These are phyloP conservation scores for Ophidiomyces ophidiicola DNA, from an alignment of 2,329 filamentous ascomycete species.

Conservation along the genomic window DNA sequence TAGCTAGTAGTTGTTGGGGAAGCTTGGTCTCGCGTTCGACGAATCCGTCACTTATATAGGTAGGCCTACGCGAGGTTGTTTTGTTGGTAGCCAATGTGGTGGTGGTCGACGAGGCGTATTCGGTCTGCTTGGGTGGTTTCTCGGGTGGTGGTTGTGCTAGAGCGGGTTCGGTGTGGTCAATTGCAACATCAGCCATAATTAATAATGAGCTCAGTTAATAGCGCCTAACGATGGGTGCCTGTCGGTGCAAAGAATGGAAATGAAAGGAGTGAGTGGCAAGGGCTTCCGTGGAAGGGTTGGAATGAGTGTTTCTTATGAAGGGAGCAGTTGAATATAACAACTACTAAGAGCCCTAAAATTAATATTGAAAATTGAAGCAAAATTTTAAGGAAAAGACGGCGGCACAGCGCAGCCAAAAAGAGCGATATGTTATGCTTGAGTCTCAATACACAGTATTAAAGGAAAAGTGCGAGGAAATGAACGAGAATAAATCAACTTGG, in stretches of 20 bases:
- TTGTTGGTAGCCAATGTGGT: constrained; percentile 1
- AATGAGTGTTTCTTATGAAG: not conserved
- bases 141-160: not conserved
- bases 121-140: not conserved
- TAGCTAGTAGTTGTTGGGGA: constrained; percentile 13
- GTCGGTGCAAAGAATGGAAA: too few species aligned
- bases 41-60: constrained; percentile 12
- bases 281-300: not conserved
- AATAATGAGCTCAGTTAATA: not conserved
- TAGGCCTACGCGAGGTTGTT: constrained; percentile 9
- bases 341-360: not conserved
- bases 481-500: too few species aligned
- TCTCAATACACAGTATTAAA: not conserved
- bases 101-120: constrained; percentile 5
- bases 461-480: not conserved
- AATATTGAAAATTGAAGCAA: not conserved
- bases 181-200: constrained; percentile 9
- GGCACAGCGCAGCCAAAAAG: too few species aligned
- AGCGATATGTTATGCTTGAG: not conserved
- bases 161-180: constrained; percentile 5
- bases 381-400: not conserved
- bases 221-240: not conserved
- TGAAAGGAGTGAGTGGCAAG: too few species aligned
- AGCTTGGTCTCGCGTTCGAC: constrained; percentile 12
- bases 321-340: not conserved